Conservation (phyloP, 331 rosid species). For the Stylosanthes scabra region DNA sequence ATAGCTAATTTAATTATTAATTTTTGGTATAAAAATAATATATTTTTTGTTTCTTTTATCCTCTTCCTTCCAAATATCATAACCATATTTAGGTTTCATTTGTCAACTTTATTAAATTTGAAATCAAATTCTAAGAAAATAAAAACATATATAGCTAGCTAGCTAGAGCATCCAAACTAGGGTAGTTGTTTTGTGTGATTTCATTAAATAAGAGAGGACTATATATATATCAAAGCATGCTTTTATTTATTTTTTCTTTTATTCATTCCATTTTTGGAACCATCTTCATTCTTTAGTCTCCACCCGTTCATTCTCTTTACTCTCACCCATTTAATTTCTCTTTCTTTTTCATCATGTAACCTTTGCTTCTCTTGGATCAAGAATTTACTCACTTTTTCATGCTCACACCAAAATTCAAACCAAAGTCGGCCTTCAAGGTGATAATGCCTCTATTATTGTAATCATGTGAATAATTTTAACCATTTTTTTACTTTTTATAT, state of each 20-base stretch:
- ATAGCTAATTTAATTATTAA: too few species aligned
- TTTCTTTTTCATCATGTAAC: constrained; percentile 16
- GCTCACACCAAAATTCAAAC: constrained; percentile 1
- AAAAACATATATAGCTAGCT: background rate
- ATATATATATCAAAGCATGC: constrained; percentile 49
- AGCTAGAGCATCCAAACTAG: background rate
- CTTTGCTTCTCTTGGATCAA: constrained; percentile 35
- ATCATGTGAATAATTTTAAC: constrained; percentile 6
- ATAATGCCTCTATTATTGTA: constrained; percentile 30
- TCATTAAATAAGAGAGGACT: constrained; percentile 15
- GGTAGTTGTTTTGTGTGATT: constrained; percentile 8
- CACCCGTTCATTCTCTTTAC: background rate
- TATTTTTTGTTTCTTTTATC: background rate
- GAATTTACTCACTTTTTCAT: constrained; percentile 14
- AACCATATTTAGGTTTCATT: background rate
- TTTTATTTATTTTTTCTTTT: constrained; percentile 5
- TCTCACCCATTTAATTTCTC: background rate
- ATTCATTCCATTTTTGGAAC: constrained; percentile 8
- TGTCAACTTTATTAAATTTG: background rate
- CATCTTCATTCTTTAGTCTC: background rate
- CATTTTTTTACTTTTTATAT: too few species aligned
- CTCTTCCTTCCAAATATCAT: background rate
- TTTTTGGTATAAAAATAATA: too few species aligned
- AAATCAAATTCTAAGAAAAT: constrained; percentile 27
- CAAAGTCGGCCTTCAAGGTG: constrained; percentile 41